These are phyloP conservation scores for Moniliophthora roreri DNA, from an alignment of 1,284 basidiomycete species.

Conservation along the genomic window DNA sequence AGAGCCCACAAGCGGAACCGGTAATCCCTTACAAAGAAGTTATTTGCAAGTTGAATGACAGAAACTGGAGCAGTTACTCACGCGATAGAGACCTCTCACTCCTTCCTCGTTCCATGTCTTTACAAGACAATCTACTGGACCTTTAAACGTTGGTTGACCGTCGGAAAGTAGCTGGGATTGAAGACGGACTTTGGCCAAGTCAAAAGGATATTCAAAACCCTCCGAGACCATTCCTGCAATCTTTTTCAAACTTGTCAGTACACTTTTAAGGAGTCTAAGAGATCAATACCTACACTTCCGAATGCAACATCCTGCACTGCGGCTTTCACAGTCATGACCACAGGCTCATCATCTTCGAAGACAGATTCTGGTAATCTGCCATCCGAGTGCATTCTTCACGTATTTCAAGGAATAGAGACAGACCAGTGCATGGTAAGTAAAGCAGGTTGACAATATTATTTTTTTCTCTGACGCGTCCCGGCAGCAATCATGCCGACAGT, in stretches of 20 bases:
- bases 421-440: too few relatives aligned
- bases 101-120: constrained; percentile 82
- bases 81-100: constrained; percentile 76
- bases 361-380: background rate
- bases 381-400: background rate
- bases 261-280: constrained; percentile 1
- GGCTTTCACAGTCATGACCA: background rate
- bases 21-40: constrained; percentile 63
- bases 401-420: background rate
- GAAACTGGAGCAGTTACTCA: constrained; percentile 39
- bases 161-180: constrained; percentile 88
- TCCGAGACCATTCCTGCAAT: constrained; percentile 71
- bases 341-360: background rate
- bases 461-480: too few relatives aligned
- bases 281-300: constrained; percentile 43
- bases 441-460: too few relatives aligned
- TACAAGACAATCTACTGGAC: constrained; percentile 78
- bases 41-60: constrained; percentile 8
- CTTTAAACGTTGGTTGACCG: constrained; percentile 66
- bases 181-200: constrained; percentile 56
- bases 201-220: constrained; percentile 69
- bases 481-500: too few relatives aligned
- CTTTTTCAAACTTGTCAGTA: background rate
- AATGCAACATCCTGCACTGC: constrained; percentile 48
- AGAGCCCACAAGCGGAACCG: constrained; percentile 87